phyloP scores from a whole-genome alignment of 1,284 basidiomycete species.

The Sanghuangporus baumii region DNA sequence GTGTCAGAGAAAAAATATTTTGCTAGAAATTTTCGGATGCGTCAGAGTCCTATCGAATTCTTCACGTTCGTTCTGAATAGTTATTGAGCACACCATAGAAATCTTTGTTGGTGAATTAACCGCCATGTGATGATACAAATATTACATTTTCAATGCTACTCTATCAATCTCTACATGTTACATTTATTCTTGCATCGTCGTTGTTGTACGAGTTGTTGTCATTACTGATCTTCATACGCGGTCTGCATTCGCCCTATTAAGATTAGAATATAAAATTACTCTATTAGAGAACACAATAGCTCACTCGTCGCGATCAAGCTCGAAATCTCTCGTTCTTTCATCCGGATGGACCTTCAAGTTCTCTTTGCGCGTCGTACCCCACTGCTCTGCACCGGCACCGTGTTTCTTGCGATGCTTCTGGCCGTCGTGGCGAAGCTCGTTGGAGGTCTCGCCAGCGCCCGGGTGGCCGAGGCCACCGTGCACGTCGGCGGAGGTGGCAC shows the following conservation, averaged over 20 bases:
- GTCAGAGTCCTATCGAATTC: no score
- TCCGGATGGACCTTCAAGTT: conserved; percentile 16
- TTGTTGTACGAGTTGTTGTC: no score
- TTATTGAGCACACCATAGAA: no score
- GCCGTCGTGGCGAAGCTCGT: conserved; percentile 25
- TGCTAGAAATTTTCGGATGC: no score
- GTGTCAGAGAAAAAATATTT: no score
- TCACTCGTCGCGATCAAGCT: not conserved
- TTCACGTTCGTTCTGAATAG: no score
- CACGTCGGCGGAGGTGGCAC: conserved; percentile 32
- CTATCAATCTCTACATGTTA: no score
- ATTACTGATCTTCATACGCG: not conserved
- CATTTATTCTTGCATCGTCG: no score
- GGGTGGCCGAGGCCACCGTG: conserved; percentile 29
- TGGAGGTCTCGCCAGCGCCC: conserved; percentile 27
- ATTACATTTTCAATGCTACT: no score
- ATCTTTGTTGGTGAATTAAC: no score
- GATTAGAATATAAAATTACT: not conserved
- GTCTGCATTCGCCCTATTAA: not conserved
- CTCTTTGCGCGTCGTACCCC: not conserved
- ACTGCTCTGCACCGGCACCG: not conserved
- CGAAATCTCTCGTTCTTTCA: conserved; percentile 8
- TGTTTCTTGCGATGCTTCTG: not conserved
- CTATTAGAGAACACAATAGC: not conserved
- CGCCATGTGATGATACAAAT: no score